Conservation (phyloP, 2,329 filamentous ascomycete species). For the Claviceps lovelessii region DNA sequence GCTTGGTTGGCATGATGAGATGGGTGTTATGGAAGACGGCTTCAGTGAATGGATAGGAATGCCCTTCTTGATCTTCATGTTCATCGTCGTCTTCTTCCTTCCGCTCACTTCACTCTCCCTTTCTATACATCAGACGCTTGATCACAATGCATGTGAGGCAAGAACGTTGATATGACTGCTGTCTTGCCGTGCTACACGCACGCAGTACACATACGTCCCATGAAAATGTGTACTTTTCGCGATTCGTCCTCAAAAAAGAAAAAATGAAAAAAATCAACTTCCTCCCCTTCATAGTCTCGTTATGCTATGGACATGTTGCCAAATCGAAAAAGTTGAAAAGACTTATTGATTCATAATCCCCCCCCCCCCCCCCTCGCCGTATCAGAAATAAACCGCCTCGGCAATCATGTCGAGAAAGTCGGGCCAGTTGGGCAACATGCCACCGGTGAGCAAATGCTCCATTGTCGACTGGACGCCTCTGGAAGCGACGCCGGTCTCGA, state of each 20-base stretch:
- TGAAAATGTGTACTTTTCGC: not conserved
- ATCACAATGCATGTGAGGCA: too few relatives aligned
- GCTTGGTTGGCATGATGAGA: too few relatives aligned
- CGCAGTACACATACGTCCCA: not conserved
- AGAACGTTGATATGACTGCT: too few relatives aligned
- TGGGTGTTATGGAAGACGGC: too few relatives aligned
- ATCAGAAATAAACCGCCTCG: conserved; percentile 15
- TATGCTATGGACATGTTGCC: not conserved
- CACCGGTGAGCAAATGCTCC: conserved; percentile 18
- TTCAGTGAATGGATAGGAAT: too few relatives aligned
- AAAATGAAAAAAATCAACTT: not conserved
- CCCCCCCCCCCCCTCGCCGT: not conserved
- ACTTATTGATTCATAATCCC: too few relatives aligned
- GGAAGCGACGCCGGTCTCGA: conserved; percentile 37
- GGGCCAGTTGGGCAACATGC: conserved; percentile 23
- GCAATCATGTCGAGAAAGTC: conserved; percentile 33
- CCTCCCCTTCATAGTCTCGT: not conserved
- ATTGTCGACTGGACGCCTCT: conserved; percentile 14
- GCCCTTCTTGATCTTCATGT: too few relatives aligned
- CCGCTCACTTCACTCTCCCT: too few relatives aligned
- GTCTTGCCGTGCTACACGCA: too few relatives aligned
- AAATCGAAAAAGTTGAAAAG: not conserved
- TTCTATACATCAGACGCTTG: too few relatives aligned
- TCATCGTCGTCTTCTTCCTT: too few relatives aligned
- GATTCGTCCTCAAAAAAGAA: not conserved